A percentile compares a stretch with the other conserved stretches of the same genome.
These are phyloP conservation scores for Ballota nigra DNA, from an alignment of 257 asterid genomes.

Conservation along the genomic window DNA sequence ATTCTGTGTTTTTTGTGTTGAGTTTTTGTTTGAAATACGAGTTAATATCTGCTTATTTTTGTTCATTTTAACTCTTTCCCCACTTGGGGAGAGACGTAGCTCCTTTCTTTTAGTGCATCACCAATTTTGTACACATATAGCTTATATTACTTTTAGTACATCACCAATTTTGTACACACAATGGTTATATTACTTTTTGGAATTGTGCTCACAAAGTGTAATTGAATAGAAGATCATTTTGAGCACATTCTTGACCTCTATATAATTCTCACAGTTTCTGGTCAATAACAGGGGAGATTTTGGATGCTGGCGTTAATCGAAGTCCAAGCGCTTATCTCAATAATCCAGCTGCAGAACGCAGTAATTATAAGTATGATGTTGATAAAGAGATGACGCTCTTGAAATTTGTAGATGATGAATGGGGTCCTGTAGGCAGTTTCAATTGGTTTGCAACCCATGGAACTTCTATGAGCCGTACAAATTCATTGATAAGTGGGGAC, in stretches of 20 bases:
- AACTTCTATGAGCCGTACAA: slow-evolving; percentile 97
- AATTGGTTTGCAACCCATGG: slow-evolving; percentile 99
- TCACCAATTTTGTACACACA: too few relatives aligned
- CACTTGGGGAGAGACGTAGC: neutral
- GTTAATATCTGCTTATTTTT: neutral
- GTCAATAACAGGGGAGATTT: slow-evolving; percentile 71
- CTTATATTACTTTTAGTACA: too few relatives aligned
- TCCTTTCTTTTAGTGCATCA: slow-evolving; percentile 6
- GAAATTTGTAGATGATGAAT: slow-evolving; percentile 84
- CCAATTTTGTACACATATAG: neutral
- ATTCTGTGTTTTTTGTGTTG: neutral
- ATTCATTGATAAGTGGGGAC: slow-evolving; percentile 93
- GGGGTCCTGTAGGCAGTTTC: slow-evolving; percentile 99
- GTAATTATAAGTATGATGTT: slow-evolving; percentile 77
- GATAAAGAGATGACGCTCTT: slow-evolving; percentile 93
- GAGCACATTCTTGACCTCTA: neutral
- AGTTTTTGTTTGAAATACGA: neutral
- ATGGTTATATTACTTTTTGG: slow-evolving; percentile 8
- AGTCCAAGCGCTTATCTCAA: slow-evolving; percentile 98
- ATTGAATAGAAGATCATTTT: neutral
- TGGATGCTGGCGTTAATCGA: slow-evolving; percentile 90
- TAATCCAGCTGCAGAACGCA: slow-evolving; percentile 85
- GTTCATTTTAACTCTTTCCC: slow-evolving; percentile 7
- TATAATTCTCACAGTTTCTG: slow-evolving; percentile 25
- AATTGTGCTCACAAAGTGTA: neutral